Evolutionary conservation across 805 yeast genomes (phyloP), one percentile per base, ranked within the genome.

Genomic region (Jamesozyma hellenica): DNA sequence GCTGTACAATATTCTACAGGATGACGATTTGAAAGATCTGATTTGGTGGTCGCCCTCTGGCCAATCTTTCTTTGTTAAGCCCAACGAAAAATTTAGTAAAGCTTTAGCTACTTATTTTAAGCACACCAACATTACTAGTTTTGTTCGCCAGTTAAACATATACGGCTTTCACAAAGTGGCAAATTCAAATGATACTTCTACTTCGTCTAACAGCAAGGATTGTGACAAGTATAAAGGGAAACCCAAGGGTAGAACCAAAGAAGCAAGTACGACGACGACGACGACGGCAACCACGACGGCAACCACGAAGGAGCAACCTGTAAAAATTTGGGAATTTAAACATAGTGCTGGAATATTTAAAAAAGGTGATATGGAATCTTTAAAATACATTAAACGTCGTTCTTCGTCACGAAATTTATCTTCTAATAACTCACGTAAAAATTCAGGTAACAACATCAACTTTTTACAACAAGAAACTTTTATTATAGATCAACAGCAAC

Each of bases 1-100:
- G 57, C 72, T 90, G 19, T 88, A 84, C 67, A 77, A 81, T 46
- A 90, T 90, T 94, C 71, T 90, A 36, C 94, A 88, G 51, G 96
- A 90, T 55, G 66, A 67, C 2, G 61, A 72, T 23, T 65, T 90
- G 27, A 65, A 73, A 41, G 92, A 82, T 54, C 68, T 90, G 29
- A 90, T 90, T 18, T 79, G 90, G 78, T 90, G 97, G 96, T 63
- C 85, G 1, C 68, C 74, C 10, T 53, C 76, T 10, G 74, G 74
- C 43, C 83, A 79, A 36, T 75, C 88, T 4, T 92, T 92, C 51
- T 72, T 77, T 41, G 75, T 90, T n/a, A 63, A 74, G 4, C 96
- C 96, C 0, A 80, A 82, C 37, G 95, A 88, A 58, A 88, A 81
- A 57, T 88, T 92, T 53, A 75, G 90, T 40, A 78, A 79, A 54